Evolutionary conservation across 2,329 filamentous ascomycete species (phyloP), one percentile per base, ranked within the genome.

Genomic region (Alternaria burnsii): DNA sequence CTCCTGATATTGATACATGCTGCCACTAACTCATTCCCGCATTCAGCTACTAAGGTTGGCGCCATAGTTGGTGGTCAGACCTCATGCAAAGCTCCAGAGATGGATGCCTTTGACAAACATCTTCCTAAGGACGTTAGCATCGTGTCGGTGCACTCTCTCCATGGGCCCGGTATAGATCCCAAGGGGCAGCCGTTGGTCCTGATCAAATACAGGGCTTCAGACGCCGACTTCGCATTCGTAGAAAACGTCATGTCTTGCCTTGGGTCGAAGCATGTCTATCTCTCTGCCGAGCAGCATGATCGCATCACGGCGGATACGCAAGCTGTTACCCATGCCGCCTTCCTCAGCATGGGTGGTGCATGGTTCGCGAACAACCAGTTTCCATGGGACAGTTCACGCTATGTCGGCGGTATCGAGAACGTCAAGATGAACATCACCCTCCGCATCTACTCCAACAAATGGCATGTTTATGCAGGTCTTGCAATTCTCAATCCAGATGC

Each of bases 351-450:
- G 95, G 95, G 96, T 66, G 96, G 94, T 65, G 95, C 95, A 9
- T 99, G 96, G 96, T 91, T 93, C 69, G 94, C 94, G 32, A 96
- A 96, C 78, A 87, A 90, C 59, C 93, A 99, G 77, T 99, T 98
- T 72, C 95, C 96, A 0, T 99, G 95, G 95, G 94, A 98, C 73
- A 89, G 94, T 47, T 88, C 89, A n/a, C 93, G 95, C 65, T 99
- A 98, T 79, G 88, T 97, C 4, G 95, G 95, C 59, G 96, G 95
- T 53, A 97, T 99, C 73, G 95, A 99, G 80, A 99, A 99, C 78
- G 94, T 98, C 72, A 99, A 99, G 82, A 97, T 98, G 83, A 99
- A 99, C 82, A 89, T 98, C 69, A 98, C 93, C 69, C 84, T 99
- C 68, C 93, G 95, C 71, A 98, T 99, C 81, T 99, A 98, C 82